These are phyloP conservation scores for Pharus latifolius DNA, from an alignment of 176 grass and related monocot genomes.

Conservation along the genomic window DNA sequence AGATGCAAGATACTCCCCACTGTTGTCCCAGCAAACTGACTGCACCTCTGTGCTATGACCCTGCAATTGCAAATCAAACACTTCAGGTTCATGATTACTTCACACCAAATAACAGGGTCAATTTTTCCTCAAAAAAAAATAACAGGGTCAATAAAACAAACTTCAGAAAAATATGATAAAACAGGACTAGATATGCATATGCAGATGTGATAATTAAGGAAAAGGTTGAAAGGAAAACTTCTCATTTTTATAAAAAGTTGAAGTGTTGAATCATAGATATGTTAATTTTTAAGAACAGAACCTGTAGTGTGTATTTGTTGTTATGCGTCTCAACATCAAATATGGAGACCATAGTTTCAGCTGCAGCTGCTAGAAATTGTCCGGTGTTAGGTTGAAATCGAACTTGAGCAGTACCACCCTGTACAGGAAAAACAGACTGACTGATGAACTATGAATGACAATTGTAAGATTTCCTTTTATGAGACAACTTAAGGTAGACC, in stretches of 20 bases:
- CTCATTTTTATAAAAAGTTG: not conserved
- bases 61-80: conserved; percentile 36
- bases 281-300: conserved; percentile 14
- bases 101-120: not conserved
- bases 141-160: not conserved
- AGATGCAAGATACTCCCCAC: conserved; percentile 68
- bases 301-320: conserved; percentile 70
- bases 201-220: not conserved
- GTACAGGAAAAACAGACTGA: conserved; percentile 12
- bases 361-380: conserved; percentile 70
- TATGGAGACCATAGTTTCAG: conserved; percentile 64
- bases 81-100: not conserved
- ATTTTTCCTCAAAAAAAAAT: not conserved
- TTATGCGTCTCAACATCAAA: conserved; percentile 73
- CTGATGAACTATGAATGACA: not conserved
- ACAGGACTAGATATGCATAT: not conserved
- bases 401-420: conserved; percentile 88
- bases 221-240: not conserved
- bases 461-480: not conserved
- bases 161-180: not conserved
- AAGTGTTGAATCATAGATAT: not conserved
- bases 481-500: not conserved
- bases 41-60: conserved; percentile 72
- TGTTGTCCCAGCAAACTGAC: conserved; percentile 94
- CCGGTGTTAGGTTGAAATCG: conserved; percentile 84